These are phyloP conservation scores for Plasmodium gonderi DNA, from an alignment of 169 alveolate species.

Conservation along the genomic window DNA sequence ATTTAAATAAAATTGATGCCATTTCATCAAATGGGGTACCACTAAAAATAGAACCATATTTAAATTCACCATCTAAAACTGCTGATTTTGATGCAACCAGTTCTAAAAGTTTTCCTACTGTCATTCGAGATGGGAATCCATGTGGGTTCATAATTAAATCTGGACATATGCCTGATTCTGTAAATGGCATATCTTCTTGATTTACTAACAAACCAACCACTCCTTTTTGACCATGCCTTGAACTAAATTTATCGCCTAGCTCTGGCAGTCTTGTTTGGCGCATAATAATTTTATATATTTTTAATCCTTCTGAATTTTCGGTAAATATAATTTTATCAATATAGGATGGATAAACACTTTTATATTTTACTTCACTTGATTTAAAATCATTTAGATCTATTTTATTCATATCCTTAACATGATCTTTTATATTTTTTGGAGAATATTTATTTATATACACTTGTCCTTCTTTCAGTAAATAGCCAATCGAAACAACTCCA, in stretches of 20 bases:
- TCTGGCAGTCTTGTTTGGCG: slow-evolving; percentile 98
- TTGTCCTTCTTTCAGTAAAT: slow-evolving; percentile 92
- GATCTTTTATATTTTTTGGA: slow-evolving; percentile 86
- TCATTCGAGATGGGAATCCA: slow-evolving; percentile 99
- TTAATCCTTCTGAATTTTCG: slow-evolving; percentile 92
- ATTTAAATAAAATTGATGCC: slow-evolving; percentile 90
- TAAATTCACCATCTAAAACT: slow-evolving; percentile 94
- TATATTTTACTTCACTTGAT: slow-evolving; percentile 79
- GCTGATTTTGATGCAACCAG: slow-evolving; percentile 97
- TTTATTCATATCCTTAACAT: slow-evolving; percentile 76
- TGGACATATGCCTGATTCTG: slow-evolving; percentile 99
- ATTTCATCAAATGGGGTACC: slow-evolving; percentile 94
- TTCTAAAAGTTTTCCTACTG: slow-evolving; percentile 99
- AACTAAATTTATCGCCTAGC: slow-evolving; percentile 98
- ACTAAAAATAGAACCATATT: slow-evolving; percentile 99
- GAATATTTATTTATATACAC: slow-evolving; percentile 89
- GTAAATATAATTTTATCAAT: slow-evolving; percentile 96
- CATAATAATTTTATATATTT: slow-evolving; percentile 92
- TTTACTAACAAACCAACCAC: slow-evolving; percentile 99
- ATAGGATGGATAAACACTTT: slow-evolving; percentile 85
- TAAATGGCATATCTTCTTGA: slow-evolving; percentile 98
- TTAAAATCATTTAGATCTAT: slow-evolving; percentile 75
- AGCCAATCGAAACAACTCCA: slow-evolving; percentile 95
- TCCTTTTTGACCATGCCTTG: slow-evolving; percentile 99
- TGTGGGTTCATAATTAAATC: slow-evolving; percentile 99